Evolutionary conservation across 371 early-diverging fungal genomes (phyloP).

Genomic region (Rhizopus sp.): DNA sequence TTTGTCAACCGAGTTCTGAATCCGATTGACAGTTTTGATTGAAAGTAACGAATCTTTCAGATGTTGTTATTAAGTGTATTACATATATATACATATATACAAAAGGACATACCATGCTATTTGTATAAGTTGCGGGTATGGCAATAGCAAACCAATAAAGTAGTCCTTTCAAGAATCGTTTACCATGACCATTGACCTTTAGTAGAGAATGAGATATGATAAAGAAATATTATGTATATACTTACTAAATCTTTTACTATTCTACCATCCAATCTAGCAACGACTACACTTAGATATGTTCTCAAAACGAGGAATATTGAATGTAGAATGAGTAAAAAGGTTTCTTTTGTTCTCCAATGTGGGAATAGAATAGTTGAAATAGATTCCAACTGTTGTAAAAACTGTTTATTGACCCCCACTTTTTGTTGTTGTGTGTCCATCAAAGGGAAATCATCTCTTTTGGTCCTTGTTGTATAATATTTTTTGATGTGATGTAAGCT

Average conservation of each 20-base stretch:
- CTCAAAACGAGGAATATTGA: conserved; percentile 86
- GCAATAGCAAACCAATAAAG: conserved; percentile 95
- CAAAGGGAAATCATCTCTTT: background rate
- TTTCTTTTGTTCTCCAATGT: conserved; percentile 73
- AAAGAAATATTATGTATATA: background rate
- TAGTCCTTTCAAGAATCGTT: conserved; percentile 51
- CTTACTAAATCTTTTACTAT: conserved; percentile 91
- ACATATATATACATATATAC: conserved; percentile 28
- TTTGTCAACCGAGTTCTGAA: conserved; percentile 84
- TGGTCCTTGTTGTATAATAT: background rate
- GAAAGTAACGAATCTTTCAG: conserved; percentile 76
- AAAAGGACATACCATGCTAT: conserved; percentile 78
- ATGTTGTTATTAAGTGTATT: background rate
- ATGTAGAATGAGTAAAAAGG: conserved; percentile 77
- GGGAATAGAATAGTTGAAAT: conserved; percentile 79
- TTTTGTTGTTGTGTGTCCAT: conserved; percentile 25
- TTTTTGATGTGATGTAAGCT: conserved; percentile 12
- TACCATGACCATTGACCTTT: conserved; percentile 44
- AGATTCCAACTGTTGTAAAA: conserved; percentile 67
- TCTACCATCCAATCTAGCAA: conserved; percentile 91
- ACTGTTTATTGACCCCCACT: conserved; percentile 70
- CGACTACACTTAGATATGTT: conserved; percentile 90
- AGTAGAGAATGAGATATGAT: background rate
- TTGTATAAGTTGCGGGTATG: conserved; percentile 96
- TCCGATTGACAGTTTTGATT: conserved; percentile 89